Base-by-base conservation (phyloP, 805 yeast species). In the Blastobotrys terrestris region DNA sequence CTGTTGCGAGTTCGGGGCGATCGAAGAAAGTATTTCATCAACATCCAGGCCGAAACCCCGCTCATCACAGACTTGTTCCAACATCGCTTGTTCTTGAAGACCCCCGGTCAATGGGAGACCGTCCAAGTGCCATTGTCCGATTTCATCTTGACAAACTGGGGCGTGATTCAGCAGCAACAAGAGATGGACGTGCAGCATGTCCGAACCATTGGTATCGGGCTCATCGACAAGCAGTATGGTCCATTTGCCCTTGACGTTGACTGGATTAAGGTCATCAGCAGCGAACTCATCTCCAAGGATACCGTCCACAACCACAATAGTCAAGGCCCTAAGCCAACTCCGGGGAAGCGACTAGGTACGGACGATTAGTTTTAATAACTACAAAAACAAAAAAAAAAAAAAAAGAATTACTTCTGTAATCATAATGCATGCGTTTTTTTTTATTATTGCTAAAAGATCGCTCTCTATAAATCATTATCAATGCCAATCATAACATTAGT, bases 141-240 rank as follows among this genome's bases (percentile, higher is more conserved):
- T 63, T 87, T 88, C 67, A 90, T 88, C 49, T 75, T 87, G 68
- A 88, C 95, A 19, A 87, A 86, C 65, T 81, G 86, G 75, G 96
- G 96, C n/a, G 74, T 77, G 44, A 76, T 78, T 43, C 85, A 81
- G 66, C 75, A 74, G 51, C 83, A 80, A 59, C 72, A 73, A 49
- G 74, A 72, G 31, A 71, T 87, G 65, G 85, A 87, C 64, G 80
- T 78, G 60, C 73, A 78, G 18, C 79, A 79, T 57, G 79, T 87
- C 49, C 81, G 82, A 60, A 83, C 91, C 2, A 72, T 87, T 16
- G 96, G 96, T 1, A 69, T 87, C 35, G 94, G 95, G 6, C 76
- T 87, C 44, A 75, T 85, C 48, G 96, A 88, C 65, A 78, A 83
- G 52, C 84, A 81, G 65, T 83, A 80, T 59, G 96, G 96, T 0